Conservation (phyloP, 2,329 filamentous ascomycete genomes). For the Neonectria ditissima region DNA sequence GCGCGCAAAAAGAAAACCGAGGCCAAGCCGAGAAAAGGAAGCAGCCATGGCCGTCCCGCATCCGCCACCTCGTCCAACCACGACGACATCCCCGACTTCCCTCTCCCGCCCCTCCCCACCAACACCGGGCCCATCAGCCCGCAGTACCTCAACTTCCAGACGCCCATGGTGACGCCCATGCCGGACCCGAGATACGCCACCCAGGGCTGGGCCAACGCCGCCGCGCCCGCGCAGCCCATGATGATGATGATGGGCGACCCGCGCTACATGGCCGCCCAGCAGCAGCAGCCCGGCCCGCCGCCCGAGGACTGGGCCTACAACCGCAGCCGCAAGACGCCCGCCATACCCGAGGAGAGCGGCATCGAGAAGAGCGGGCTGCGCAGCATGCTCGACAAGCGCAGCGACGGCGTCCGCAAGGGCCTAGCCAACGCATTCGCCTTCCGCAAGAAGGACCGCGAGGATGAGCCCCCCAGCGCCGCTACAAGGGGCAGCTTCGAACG, state of each 20-base stretch:
- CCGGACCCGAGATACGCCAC: conserved; percentile 18
- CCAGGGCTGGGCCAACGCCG: conserved; percentile 20
- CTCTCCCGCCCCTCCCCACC: conserved; percentile 46
- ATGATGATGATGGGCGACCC: conserved; percentile 37
- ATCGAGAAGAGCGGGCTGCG: conserved; percentile 68
- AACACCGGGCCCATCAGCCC: conserved; percentile 56
- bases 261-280: conserved; percentile 42
- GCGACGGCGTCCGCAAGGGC: conserved; percentile 65
- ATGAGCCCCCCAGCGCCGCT: conserved; percentile 20
- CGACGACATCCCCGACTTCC: conserved; percentile 56
- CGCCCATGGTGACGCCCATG: conserved; percentile 19
- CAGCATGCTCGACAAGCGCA: conserved; percentile 65
- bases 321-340: conserved; percentile 55
- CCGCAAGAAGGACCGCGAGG: conserved; percentile 60
- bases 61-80: conserved; percentile 55
- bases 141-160: conserved; percentile 52
- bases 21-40: conserved; percentile 51
- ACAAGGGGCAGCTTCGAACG: conserved; percentile 33
- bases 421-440: conserved; percentile 67
- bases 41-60: conserved; percentile 46
- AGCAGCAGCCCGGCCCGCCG: conserved; percentile 37
- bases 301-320: conserved; percentile 58
- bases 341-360: conserved; percentile 63
- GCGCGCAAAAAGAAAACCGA: conserved; percentile 70
- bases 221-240: conserved; percentile 20